Base-by-base conservation (phyloP, 305 asterid genomes). In the Fraxinus albicans region DNA sequence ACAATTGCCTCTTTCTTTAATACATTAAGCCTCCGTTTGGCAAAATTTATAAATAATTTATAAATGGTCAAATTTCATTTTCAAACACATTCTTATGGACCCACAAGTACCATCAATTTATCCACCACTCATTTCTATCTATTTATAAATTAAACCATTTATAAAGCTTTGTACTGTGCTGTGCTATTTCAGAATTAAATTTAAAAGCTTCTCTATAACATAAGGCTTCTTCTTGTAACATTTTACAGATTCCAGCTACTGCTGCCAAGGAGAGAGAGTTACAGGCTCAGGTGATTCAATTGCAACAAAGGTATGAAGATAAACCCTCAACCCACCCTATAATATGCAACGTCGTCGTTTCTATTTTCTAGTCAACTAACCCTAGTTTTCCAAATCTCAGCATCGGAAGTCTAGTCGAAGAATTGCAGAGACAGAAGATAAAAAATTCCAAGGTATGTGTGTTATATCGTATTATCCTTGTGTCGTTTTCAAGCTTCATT, bases 391-490 rank as follows among this genome's bases (percentile, higher is more conserved):
- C 79, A 79, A 82, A 83, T 87, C 81, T 81, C 94, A 96, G 99
- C 86, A 83, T 93, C 13, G 93, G 93, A 79, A 88, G 91, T 81
- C 85, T 91, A 82, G 97, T 85, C 58, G 99, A 96, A 86, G 98
- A 96, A 88, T 89, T 96, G 80, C 98, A 92, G 85, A 87, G 91
- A 83, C 88, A 89, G 82, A 95, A 90, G 91, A 82, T 89, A 83
- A 93, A 86, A 90, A 96, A 96, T 85, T 79, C 88, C 80, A 97
- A 93, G 99, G 98, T 94, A 72, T 58, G 90, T 82, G 73, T 74
- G 80, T 47, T 77, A 50, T 75, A 2, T 76, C 5, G n/a, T 55
- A 53, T 75, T 42, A 38, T 15, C 50, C 44, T 44, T 29, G 76
- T 72, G 58, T 40, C 10, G 21, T n/a, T 40, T 50, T 69, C 29